phyloP scores from a whole-genome alignment of 495 filamentous ascomycete species.

The Penicillium antarcticum region DNA sequence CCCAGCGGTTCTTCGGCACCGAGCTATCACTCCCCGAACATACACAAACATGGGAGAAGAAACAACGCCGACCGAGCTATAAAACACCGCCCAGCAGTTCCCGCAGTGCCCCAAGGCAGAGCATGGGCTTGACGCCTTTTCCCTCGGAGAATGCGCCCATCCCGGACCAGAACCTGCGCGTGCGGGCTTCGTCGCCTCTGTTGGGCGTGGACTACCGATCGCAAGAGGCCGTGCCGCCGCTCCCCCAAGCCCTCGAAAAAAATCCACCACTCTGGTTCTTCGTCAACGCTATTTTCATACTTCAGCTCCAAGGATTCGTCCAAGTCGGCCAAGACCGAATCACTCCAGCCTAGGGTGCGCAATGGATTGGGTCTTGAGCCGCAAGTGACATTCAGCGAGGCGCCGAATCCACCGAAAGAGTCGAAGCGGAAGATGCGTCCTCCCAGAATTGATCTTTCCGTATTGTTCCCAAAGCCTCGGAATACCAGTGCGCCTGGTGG shows the following conservation, averaged over 20 bases:
- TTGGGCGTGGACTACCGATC: conserved; percentile 37
- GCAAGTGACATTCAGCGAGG: conserved; percentile 22
- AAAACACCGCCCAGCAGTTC: conserved; percentile 26
- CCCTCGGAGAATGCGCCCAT: conserved; percentile 19
- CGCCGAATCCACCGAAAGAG: conserved; percentile 28
- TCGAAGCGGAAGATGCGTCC: conserved; percentile 42
- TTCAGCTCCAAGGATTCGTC: conserved; percentile 33
- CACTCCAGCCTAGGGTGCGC: conserved; percentile 21
- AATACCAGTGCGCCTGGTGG: conserved; percentile 18
- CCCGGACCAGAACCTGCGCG: conserved; percentile 33
- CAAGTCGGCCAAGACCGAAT: conserved; percentile 13
- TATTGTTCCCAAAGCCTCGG: conserved; percentile 45
- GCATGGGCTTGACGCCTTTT: conserved; percentile 23
- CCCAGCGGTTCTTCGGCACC: conserved; percentile 38
- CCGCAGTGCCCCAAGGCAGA: conserved; percentile 17
- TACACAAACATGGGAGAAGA: conserved; percentile 16
- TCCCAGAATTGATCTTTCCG: conserved; percentile 41
- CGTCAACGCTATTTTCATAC: conserved; percentile 34
- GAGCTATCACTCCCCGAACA: conserved; percentile 26
- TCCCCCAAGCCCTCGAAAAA: conserved; percentile 30
- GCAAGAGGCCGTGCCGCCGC: conserved; percentile 20
- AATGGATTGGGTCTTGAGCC: conserved; percentile 22
- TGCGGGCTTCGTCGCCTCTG: conserved; percentile 44
- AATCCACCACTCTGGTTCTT: conserved; percentile 36
- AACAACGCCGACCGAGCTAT: conserved; percentile 26